Conservation (phyloP, 495 filamentous ascomycete species). For the Darksidea phi region DNA sequence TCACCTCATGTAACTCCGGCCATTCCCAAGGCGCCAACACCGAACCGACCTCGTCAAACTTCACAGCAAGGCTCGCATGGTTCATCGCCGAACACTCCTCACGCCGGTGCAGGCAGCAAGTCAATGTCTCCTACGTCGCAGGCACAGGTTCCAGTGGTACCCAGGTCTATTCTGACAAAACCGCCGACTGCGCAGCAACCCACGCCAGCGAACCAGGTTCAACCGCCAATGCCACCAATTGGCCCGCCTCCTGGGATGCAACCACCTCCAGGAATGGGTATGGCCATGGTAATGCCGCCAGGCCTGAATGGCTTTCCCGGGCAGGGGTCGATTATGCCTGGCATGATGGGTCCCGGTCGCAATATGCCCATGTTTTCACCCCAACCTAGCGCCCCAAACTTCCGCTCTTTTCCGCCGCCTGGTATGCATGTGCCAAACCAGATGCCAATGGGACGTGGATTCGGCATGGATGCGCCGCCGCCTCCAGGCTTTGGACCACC, state of each 20-base stretch:
- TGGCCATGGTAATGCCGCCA: constrained; percentile 37
- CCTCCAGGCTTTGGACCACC: constrained; percentile 54
- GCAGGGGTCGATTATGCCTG: constrained; percentile 38
- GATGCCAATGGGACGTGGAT: constrained; percentile 64
- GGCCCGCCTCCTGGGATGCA: constrained; percentile 51
- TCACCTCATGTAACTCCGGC: constrained; percentile 85
- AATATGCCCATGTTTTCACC: constrained; percentile 40
- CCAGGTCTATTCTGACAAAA: constrained; percentile 42
- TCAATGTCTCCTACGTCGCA: constrained; percentile 64
- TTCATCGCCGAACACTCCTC: constrained; percentile 65
- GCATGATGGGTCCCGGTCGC: constrained; percentile 36
- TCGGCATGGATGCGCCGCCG: constrained; percentile 59
- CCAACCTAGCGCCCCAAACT: constrained; percentile 51
- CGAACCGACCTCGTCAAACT: constrained; percentile 68
- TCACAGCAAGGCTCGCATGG: constrained; percentile 79
- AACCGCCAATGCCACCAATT: constrained; percentile 54
- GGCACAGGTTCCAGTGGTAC: constrained; percentile 46
- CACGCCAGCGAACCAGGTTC: constrained; percentile 51
- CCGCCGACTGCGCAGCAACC: constrained; percentile 35
- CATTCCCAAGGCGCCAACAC: constrained; percentile 78
- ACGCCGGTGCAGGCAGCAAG: constrained; percentile 57
- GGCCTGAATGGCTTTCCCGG: constrained; percentile 41
- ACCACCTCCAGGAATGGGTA: constrained; percentile 54
- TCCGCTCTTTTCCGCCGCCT: constrained; percentile 53
- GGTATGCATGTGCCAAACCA: constrained; percentile 51